Percentiles rank a stretch among this genome's conserved stretches.
Evolutionary conservation across 2,329 filamentous ascomycete genomes (phyloP).

Genomic region (Fusarium verticillioides): DNA sequence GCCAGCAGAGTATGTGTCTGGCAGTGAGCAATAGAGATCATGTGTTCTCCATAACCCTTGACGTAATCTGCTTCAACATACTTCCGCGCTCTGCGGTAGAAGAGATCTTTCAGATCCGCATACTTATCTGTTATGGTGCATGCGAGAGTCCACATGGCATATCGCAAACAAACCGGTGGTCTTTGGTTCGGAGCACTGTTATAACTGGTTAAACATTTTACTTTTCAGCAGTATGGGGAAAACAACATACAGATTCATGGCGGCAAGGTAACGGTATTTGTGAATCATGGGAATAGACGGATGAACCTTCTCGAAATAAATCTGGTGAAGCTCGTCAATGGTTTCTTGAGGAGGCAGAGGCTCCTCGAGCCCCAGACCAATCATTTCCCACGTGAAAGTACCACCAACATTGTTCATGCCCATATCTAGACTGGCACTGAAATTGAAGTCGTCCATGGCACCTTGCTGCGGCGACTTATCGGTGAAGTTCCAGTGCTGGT

Average conservation of each 20-base stretch:
- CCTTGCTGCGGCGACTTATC: slow-evolving; percentile 63
- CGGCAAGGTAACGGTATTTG: slow-evolving; percentile 84
- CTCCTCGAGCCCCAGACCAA: slow-evolving; percentile 68
- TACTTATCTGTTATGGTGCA: slow-evolving; percentile 88
- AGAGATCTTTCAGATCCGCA: slow-evolving; percentile 80
- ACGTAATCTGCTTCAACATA: slow-evolving; percentile 91
- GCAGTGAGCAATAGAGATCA: slow-evolving; percentile 86
- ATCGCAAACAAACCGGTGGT: slow-evolving; percentile 87
- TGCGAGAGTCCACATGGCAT: slow-evolving; percentile 97
- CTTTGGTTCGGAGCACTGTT: slow-evolving; percentile 79
- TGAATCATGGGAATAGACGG: slow-evolving; percentile 90
- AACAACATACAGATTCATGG: slow-evolving; percentile 79
- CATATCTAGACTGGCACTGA: slow-evolving; percentile 61
- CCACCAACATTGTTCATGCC: slow-evolving; percentile 61
- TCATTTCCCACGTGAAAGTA: slow-evolving; percentile 83
- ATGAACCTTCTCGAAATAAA: slow-evolving; percentile 93
- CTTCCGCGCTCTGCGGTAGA: slow-evolving; percentile 89
- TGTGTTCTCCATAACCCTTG: slow-evolving; percentile 89
- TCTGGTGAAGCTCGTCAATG: slow-evolving; percentile 87
- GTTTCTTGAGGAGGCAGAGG: slow-evolving; percentile 68
- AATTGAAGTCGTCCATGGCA: slow-evolving; percentile 68
- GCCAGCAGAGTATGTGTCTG: slow-evolving; percentile 85
- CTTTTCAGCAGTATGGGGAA: background rate
- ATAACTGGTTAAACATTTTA: slow-evolving; percentile 21
- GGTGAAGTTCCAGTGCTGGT: slow-evolving; percentile 64